Conservation (phyloP, 1,284 basidiomycete species). For the Butyriboletus pseudospeciosus region DNA sequence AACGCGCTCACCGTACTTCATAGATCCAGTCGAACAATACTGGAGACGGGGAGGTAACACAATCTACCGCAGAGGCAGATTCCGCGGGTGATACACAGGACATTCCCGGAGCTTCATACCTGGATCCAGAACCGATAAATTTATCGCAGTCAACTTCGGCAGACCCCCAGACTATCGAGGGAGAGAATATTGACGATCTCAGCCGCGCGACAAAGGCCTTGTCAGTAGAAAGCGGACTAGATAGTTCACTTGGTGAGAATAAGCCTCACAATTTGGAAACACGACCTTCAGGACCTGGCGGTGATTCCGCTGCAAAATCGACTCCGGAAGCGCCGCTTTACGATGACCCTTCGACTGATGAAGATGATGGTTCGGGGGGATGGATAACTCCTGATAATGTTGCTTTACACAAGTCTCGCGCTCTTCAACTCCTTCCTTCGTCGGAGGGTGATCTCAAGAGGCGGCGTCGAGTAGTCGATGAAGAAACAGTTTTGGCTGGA, state of each 20-base stretch:
- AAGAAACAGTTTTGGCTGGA: constrained; percentile 59
- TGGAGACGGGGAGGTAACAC: not conserved
- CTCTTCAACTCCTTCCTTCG: constrained; percentile 73
- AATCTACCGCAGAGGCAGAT: constrained; percentile 35
- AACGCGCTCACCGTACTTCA: not conserved
- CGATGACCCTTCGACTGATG: constrained; percentile 64
- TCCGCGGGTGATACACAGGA: constrained; percentile 39
- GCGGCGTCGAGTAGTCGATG: constrained; percentile 39
- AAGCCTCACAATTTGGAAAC: not conserved
- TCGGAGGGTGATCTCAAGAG: constrained; percentile 33
- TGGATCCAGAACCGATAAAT: not conserved
- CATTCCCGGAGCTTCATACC: not conserved
- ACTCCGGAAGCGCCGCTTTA: constrained; percentile 41
- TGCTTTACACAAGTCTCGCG: constrained; percentile 81
- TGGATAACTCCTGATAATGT: constrained; percentile 98
- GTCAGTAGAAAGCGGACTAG: constrained; percentile 7
- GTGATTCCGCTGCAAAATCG: constrained; percentile 3
- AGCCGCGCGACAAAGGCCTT: constrained; percentile 5
- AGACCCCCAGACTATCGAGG: not conserved
- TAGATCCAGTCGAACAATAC: constrained; percentile 7
- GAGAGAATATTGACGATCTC: constrained; percentile 9
- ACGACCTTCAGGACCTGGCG: constrained; percentile 3
- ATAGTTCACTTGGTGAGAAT: not conserved
- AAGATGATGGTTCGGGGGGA: constrained; percentile 84
- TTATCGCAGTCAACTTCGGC: not conserved